A percentile compares a stretch with the other conserved stretches of the same genome.
phyloP scores from a whole-genome alignment of 148 eudicot species.

The Rhododendron williamsianum region DNA sequence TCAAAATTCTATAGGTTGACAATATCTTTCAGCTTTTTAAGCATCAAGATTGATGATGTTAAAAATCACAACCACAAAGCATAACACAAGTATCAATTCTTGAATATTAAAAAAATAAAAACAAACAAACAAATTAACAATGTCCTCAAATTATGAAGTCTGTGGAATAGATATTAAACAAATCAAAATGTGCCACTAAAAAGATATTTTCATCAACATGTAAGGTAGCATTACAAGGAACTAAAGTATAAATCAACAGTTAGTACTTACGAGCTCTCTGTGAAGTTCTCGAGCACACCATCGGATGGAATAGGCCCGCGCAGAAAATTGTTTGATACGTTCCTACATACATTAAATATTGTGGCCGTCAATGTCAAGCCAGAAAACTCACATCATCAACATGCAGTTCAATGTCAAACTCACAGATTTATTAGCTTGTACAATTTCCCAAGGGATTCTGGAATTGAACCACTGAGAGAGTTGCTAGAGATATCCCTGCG shows the following conservation, averaged over 20 bases:
- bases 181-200: background rate
- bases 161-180: background rate
- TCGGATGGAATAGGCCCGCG: constrained; percentile 71
- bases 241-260: background rate
- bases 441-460: constrained; percentile 75
- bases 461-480: constrained; percentile 71
- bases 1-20: background rate
- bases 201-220: background rate
- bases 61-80: background rate
- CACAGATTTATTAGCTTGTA: constrained; percentile 62
- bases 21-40: background rate
- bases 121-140: background rate
- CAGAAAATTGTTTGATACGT: constrained; percentile 86
- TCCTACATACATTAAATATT: constrained; percentile 44
- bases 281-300: constrained; percentile 65
- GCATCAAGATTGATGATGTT: background rate
- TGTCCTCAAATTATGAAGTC: background rate
- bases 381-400: constrained; percentile 4
- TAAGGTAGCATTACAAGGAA: background rate
- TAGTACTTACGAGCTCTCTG: constrained; percentile 62
- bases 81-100: background rate
- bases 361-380: constrained; percentile 8
- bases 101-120: background rate
- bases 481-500: constrained; percentile 88
- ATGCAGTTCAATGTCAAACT: constrained; percentile 31